These are phyloP conservation scores for Fomitopsis pinicola DNA, from an alignment of 1,284 basidiomycete genomes.

Conservation along the genomic window DNA sequence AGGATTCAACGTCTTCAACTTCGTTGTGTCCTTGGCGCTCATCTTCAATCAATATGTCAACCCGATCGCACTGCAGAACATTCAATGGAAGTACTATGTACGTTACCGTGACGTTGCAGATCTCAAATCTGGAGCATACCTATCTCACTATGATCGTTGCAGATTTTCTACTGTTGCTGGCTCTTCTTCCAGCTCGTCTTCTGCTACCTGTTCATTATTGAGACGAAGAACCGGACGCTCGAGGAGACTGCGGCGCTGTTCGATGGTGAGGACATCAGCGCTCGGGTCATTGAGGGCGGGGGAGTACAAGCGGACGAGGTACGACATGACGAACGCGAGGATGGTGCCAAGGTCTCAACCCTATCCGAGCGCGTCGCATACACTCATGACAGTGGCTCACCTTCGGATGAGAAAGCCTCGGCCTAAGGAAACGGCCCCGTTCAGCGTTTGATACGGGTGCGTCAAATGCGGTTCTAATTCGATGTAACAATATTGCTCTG, in stretches of 20 bases:
- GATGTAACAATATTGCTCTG: not conserved
- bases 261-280: conserved; percentile 53
- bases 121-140: not conserved
- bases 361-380: not conserved
- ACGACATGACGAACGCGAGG: conserved; percentile 23
- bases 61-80: conserved; percentile 57
- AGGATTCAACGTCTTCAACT: conserved; percentile 72
- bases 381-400: not conserved
- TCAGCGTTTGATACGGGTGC: not conserved
- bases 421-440: not conserved
- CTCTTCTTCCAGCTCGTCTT: conserved; percentile 58
- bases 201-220: conserved; percentile 63
- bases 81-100: conserved; percentile 50
- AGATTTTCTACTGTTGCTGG: conserved; percentile 69
- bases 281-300: conserved; percentile 31
- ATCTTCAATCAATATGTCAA: conserved; percentile 83
- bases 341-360: conserved; percentile 28
- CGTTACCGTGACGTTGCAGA: conserved; percentile 13
- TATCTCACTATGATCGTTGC: not conserved
- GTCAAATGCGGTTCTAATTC: not conserved
- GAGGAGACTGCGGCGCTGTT: conserved; percentile 76
- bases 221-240: conserved; percentile 68
- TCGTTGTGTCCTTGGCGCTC: conserved; percentile 59
- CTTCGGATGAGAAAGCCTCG: not conserved
- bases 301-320: conserved; percentile 24